Base-by-base conservation (phyloP, 176 grass and related monocot species). In the Oropetium thomaeum region DNA sequence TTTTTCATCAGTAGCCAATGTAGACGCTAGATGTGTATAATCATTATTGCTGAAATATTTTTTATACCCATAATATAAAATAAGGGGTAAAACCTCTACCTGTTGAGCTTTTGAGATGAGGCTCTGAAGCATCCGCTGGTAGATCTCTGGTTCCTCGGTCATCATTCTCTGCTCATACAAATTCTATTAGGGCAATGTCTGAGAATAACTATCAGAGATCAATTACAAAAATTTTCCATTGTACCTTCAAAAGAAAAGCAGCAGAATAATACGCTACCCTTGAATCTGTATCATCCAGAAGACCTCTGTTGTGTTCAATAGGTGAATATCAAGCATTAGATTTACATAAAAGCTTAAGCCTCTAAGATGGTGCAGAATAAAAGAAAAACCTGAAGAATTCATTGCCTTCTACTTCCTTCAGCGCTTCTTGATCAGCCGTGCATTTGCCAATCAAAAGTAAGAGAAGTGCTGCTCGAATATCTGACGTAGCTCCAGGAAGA, bases 191-290 rank as follows among this genome's bases (percentile, higher is more conserved):
- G 33, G 20, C 12, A 80, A 62, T 65, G 35, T 77, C 19, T n/a
- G 20, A 35, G n/a, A 2, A 44, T 7, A 69, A 78, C 8, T 52
- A 90, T 67, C 20, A 78, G 42, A 16, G 47, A 81, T 57, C 23
- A 82, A 30, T 85, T n/a, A n/a, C 10, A 76, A 69, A 20, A 58
- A 76, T 71, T 12, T 16, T 83, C 6, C 49, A 27, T 33, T 41
- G 58, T 89, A 99, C 96, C 92, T 95, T 96, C 76, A 99, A 82
- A 69, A 99, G 89, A 90, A 99, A 99, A 73, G 91, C 90, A 82
- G 96, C 91, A 84, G 96, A 95, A 88, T 92, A 96, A 88, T 99
- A 99, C 39, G 96, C 96, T 57, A 99, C 96, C 69, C 96, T 90
- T 23, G 96, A 99, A 81, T 99, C 96, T 54, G 84, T 96, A 81